A percentile compares a stretch with the other conserved stretches of the same genome.
Evolutionary conservation across 2,329 filamentous ascomycete species (phyloP).

Genomic region (Lecanicillium sp.): DNA sequence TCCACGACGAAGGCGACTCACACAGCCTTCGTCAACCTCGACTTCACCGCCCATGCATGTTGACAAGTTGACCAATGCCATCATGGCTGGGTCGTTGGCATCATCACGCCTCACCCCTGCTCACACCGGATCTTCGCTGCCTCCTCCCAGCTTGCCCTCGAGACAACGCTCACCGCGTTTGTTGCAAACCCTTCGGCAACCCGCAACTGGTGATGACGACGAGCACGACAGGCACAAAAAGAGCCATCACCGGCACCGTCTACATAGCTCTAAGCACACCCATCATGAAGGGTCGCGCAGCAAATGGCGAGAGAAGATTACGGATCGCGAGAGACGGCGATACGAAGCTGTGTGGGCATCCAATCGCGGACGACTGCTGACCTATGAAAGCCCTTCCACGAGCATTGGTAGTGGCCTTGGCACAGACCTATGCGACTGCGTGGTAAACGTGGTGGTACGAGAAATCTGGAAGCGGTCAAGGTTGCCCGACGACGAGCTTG

Average conservation of each 20-base stretch:
- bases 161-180: constrained; percentile 45
- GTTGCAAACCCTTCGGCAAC: constrained; percentile 59
- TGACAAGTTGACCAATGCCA: constrained; percentile 63
- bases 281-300: constrained; percentile 70
- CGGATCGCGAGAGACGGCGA: constrained; percentile 63
- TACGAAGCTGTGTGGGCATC: constrained; percentile 84
- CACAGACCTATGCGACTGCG: constrained; percentile 36
- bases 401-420: constrained; percentile 12
- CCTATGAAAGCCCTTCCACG: constrained; percentile 12
- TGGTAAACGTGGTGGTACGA: constrained; percentile 60
- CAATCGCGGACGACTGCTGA: constrained; percentile 56
- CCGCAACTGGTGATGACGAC: constrained; percentile 41
- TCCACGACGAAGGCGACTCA: constrained; percentile 16
- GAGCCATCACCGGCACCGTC: constrained; percentile 31
- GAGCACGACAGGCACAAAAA: constrained; percentile 46
- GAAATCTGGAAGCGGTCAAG: constrained; percentile 71
- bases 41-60: constrained; percentile 35
- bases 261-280: constrained; percentile 53
- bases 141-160: constrained; percentile 28
- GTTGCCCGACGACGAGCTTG: constrained; percentile 59
- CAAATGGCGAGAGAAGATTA: constrained; percentile 70
- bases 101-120: constrained; percentile 46
- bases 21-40: constrained; percentile 23
- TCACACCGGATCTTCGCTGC: constrained; percentile 27
- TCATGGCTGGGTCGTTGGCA: constrained; percentile 67